Conservation (phyloP, 768 basidiomycete genomes). For the Mycena olivaceomarginata region DNA sequence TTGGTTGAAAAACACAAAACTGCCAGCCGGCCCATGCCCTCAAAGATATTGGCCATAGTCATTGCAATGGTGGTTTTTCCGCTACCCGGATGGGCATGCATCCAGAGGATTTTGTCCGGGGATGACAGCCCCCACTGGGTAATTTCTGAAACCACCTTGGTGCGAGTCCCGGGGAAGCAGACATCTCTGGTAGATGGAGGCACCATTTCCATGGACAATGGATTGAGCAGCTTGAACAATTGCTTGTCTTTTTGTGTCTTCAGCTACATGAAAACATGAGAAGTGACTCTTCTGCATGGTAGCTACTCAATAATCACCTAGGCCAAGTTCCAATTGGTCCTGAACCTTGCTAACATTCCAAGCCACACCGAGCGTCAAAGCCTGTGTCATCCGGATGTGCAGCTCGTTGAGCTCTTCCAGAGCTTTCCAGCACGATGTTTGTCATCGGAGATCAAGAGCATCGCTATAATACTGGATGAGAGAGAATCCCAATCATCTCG, state of each 20-base stretch:
- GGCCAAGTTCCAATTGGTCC: not conserved
- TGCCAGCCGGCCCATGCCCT: constrained; percentile 56
- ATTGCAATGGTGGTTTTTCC: constrained; percentile 61
- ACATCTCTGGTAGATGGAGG: not conserved
- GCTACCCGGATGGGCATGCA: constrained; percentile 20
- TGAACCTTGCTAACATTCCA: not conserved
- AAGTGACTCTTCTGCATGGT: too few species aligned
- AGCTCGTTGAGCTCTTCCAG: not conserved
- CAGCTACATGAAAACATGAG: not conserved
- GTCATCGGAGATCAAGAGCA: constrained; percentile 2
- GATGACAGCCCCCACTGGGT: constrained; percentile 19
- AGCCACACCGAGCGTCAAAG: not conserved
- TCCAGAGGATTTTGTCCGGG: constrained; percentile 11
- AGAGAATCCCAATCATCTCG: not conserved
- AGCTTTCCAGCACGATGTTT: not conserved
- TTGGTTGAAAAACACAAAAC: constrained; percentile 58
- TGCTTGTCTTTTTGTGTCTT: too few species aligned
- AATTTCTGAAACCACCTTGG: constrained; percentile 14
- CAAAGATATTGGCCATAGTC: constrained; percentile 56
- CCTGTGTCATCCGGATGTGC: not conserved
- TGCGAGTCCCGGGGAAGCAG: constrained; percentile 8
- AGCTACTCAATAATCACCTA: not conserved
- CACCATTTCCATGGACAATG: not conserved
- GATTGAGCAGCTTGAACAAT: not conserved
- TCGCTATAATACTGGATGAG: not conserved